phyloP scores from a whole-genome alignment of 176 grass and related monocot genomes.

The Eragrostis curvula region DNA sequence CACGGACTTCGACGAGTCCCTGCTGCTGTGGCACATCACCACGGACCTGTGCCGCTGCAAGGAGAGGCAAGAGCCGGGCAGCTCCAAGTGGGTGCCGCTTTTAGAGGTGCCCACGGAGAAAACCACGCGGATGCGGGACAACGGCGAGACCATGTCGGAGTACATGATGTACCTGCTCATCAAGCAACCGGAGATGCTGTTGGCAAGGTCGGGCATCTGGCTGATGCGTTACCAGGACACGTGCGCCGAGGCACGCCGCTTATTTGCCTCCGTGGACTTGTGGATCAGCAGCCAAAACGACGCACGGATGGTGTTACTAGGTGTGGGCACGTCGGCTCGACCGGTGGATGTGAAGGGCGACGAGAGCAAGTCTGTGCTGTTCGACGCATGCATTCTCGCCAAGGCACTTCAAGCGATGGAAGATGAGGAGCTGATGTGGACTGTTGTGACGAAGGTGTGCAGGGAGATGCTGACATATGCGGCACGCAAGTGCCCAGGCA shows the following conservation, averaged over 20 bases:
- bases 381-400: conserved; percentile 46
- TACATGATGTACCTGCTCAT: conserved; percentile 62
- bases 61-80: rapidly evolving
- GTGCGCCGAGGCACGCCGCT: conserved; percentile 34
- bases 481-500: background rate
- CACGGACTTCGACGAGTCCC: conserved; percentile 37
- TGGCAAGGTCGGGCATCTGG: conserved; percentile 33
- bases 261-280: background rate
- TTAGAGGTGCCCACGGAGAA: too few relatives aligned
- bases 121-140: rapidly evolving
- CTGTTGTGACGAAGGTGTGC: background rate
- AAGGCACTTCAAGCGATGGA: conserved; percentile 3
- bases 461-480: background rate
- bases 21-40: conserved; percentile 50
- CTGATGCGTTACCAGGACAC: conserved; percentile 52
- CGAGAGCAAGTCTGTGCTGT: conserved; percentile 44
- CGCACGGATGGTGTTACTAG: background rate
- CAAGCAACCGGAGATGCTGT: conserved; percentile 52
- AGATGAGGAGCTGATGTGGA: background rate
- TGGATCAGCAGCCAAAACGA: background rate
- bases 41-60: conserved; percentile 30
- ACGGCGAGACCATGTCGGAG: conserved; percentile 29
- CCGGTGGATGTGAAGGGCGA: conserved; percentile 31
- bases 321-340: background rate
- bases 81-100: rapidly evolving